Percentiles rank a stretch among this genome's conserved stretches.
Evolutionary conservation across 305 asterid genomes (phyloP).

Genomic region (Fraxinus sp.): DNA sequence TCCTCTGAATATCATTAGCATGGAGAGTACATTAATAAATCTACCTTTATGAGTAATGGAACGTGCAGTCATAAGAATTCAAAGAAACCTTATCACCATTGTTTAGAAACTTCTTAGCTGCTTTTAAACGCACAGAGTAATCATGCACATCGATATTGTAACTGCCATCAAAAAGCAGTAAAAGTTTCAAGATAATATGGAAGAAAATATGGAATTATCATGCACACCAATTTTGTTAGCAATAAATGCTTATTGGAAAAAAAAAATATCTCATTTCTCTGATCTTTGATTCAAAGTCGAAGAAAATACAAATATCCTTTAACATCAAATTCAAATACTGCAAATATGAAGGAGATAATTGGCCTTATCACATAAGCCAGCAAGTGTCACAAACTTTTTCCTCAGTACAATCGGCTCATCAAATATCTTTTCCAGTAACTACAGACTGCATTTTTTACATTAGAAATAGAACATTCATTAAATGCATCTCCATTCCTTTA

Average conservation of each 20-base stretch:
- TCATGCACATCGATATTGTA: conserved; percentile 91
- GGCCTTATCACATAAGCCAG: not conserved
- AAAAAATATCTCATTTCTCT: not conserved
- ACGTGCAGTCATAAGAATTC: conserved; percentile 22
- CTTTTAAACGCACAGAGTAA: conserved; percentile 87
- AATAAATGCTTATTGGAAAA: not conserved
- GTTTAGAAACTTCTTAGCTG: conserved; percentile 81
- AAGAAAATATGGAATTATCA: not conserved
- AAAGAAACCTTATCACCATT: conserved; percentile 88
- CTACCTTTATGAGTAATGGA: conserved; percentile 14
- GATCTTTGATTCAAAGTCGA: not conserved
- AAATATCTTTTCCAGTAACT: not conserved
- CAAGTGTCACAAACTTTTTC: not conserved
- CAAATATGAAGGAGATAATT: not conserved
- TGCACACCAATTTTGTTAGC: not conserved
- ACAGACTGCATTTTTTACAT: not conserved
- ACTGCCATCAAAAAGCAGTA: conserved; percentile 46
- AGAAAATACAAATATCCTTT: not conserved
- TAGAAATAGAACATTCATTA: not conserved
- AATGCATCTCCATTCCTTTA: not conserved
- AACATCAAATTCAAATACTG: not conserved
- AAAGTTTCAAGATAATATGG: conserved; percentile 3
- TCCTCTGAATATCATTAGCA: not conserved
- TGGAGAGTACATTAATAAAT: not conserved
- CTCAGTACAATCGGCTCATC: not conserved